These are phyloP conservation scores for Beauveria australis DNA, from an alignment of 2,329 filamentous ascomycete genomes.

Conservation along the genomic window DNA sequence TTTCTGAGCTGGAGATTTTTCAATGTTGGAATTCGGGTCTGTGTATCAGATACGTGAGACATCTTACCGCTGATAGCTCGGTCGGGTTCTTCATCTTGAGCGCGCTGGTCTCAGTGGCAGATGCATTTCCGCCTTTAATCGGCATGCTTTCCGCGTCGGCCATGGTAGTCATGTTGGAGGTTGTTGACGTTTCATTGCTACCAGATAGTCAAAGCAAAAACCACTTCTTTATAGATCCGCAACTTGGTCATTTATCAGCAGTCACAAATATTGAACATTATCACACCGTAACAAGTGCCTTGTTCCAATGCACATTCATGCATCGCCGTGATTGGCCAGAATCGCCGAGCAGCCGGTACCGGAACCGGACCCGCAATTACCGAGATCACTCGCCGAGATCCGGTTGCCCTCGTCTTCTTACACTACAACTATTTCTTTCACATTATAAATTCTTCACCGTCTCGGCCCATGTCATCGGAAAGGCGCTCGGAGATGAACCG, in stretches of 20 bases:
- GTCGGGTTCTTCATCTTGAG: constrained; percentile 16
- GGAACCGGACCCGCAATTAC: neutral
- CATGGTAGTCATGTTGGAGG: neutral
- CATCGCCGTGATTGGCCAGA: constrained; percentile 10
- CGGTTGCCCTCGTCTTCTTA: neutral
- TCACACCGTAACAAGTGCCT: neutral
- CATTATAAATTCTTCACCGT: neutral
- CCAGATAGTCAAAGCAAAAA: neutral
- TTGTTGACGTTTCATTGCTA: neutral
- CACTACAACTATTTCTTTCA: neutral
- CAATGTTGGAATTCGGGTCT: neutral
- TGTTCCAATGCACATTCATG: neutral
- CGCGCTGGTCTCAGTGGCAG: neutral
- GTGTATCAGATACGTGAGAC: neutral
- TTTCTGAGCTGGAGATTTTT: constrained; percentile 18
- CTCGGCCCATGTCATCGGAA: neutral
- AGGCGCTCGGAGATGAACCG: neutral
- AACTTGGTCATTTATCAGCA: neutral
- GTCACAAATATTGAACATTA: neutral
- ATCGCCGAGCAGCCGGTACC: constrained; percentile 4
- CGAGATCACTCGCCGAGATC: neutral
- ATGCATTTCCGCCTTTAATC: constrained; percentile 15
- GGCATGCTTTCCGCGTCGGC: constrained; percentile 9
- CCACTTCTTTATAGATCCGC: neutral
- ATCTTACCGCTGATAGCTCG: constrained; percentile 22